phyloP scores from a whole-genome alignment of 495 filamentous ascomycete species.

The Penicillium odoratum region DNA sequence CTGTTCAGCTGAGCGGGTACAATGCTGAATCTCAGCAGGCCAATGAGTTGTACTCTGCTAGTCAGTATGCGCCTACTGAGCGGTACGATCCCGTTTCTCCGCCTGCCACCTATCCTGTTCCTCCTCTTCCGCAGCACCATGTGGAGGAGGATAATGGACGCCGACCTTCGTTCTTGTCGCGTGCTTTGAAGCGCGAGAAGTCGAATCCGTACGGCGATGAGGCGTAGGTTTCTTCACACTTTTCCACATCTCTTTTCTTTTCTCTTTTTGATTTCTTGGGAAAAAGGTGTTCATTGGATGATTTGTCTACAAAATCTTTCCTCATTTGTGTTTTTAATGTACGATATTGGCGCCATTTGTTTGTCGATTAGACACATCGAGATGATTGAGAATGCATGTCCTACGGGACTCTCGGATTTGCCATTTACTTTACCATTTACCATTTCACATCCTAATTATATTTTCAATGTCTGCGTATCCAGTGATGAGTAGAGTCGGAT shows the following conservation, averaged over 20 bases:
- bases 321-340: conserved; percentile 8
- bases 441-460: background rate
- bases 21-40: conserved; percentile 1
- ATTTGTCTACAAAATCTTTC: background rate
- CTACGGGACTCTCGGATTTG: background rate
- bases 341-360: conserved; percentile 7
- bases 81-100: conserved; percentile 29
- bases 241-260: background rate
- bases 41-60: conserved; percentile 10
- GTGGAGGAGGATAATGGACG: background rate
- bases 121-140: conserved; percentile 16
- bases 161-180: conserved; percentile 13
- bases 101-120: conserved; percentile 21
- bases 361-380: conserved; percentile 1
- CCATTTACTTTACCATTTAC: background rate
- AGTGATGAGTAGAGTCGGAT: background rate
- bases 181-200: conserved; percentile 15
- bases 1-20: conserved; percentile 11
- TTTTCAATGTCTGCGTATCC: background rate
- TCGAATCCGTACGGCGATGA: conserved; percentile 16
- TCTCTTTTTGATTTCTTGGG: conserved; percentile 1
- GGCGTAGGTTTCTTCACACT: background rate
- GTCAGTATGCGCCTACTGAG: conserved; percentile 15
- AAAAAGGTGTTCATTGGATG: background rate
- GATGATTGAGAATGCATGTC: background rate